Evolutionary conservation across 2,329 filamentous ascomycete species (phyloP), one percentile per base, ranked within the genome.

Genomic region (Lasiodiplodia sp.): DNA sequence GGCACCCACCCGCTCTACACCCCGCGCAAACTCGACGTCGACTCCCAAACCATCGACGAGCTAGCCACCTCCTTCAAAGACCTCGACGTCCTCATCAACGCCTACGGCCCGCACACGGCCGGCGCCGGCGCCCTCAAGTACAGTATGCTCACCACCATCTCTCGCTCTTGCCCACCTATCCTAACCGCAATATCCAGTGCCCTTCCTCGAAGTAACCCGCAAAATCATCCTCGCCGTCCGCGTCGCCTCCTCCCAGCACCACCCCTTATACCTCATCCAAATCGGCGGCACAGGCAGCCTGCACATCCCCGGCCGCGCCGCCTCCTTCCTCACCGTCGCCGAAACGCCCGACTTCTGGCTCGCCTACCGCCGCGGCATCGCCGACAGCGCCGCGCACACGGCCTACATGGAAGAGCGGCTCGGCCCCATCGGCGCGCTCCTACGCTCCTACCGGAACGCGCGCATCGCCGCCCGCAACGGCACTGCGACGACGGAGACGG

Each of bases 381-480:
- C 76, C 53, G 75, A 73, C 10, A 78, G 77, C 0, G 75, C 76
- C 44, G 76, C 77, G 3, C 76, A 78, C 55, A 77, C 78, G 8
- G 68, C 71, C 2, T 78, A 78, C 63, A 78, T 79, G 77, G 77
- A 79, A 63, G 75, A 77, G 65, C 75, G 77, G 1, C 71, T 78
- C 14, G 76, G 76, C 7, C 73, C 74, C 56, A 73, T 78, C 68
- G 76, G 76, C 11, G 73, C 73, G 0, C 47, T 71, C 0, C 63
- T 77, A 6, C 73, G 76, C 10, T 67, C 68, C 0, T 79, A 78
- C 40, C 72, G 76, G 1, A 70, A 74, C 23, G 76, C 77, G 5
- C 72, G 76, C 0, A 69, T 75, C 18, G 75, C 75, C 0, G 68
- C 73, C 16, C 49, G 65, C 0, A 70, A 71, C 6, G 72, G 71